Evolutionary conservation across 352 stramenopile genomes (phyloP).

Genomic region (Globisporangium ultimum): DNA sequence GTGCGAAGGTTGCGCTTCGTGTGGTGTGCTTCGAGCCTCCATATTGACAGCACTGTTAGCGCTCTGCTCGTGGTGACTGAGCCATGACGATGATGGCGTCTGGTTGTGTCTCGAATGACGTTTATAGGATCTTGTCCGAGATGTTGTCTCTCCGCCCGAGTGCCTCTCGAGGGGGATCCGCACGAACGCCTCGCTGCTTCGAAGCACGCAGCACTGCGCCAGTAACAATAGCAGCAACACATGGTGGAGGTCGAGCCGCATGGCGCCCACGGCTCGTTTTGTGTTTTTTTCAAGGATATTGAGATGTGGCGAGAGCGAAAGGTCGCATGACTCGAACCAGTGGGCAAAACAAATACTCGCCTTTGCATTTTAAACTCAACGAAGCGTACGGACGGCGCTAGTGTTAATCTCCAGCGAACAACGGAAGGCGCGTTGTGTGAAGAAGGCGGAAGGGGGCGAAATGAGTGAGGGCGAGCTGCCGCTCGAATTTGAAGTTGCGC

Average conservation of each 20-base stretch:
- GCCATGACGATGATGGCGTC: background rate
- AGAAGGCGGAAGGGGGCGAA: too few relatives aligned
- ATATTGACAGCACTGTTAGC: background rate
- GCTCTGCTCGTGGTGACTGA: background rate
- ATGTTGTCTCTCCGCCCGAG: background rate
- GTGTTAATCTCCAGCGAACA: too few relatives aligned
- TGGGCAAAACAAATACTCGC: too few relatives aligned
- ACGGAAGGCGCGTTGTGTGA: too few relatives aligned
- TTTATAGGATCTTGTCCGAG: background rate
- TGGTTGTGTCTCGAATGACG: background rate
- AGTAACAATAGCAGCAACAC: background rate
- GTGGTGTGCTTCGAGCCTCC: background rate
- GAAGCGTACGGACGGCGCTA: too few relatives aligned
- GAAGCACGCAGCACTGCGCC: background rate
- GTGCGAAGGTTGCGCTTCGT: constrained; percentile 1
- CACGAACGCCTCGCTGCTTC: constrained; percentile 2
- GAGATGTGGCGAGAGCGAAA: too few relatives aligned
- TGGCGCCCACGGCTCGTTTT: background rate
- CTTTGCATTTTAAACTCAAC: too few relatives aligned
- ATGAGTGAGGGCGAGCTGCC: too few relatives aligned
- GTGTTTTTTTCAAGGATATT: too few relatives aligned
- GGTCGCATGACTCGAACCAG: too few relatives aligned
- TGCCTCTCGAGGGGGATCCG: constrained; percentile 10
- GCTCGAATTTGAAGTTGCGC: too few relatives aligned
- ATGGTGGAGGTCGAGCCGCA: background rate